A percentile compares a stretch with the other conserved stretches of the same genome.
Evolutionary conservation across 768 basidiomycete species (phyloP).

Genomic region (Boletales sp.): DNA sequence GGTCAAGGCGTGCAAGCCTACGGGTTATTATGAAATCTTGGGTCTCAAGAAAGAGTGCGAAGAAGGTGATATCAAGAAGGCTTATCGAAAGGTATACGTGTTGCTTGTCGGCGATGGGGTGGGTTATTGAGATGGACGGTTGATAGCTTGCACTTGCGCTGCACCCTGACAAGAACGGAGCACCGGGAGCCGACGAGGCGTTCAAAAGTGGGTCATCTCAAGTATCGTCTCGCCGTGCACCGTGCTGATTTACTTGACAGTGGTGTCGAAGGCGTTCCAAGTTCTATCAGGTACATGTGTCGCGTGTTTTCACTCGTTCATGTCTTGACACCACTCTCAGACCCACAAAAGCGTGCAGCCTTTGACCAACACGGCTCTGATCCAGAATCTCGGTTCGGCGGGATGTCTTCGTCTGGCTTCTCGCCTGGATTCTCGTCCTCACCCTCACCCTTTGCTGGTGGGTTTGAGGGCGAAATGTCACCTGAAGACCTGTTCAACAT

Average conservation of each 20-base stretch:
- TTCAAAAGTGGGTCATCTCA: conserved; percentile 76
- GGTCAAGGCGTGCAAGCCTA: conserved; percentile 79
- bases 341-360: conserved; percentile 84
- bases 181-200: conserved; percentile 97
- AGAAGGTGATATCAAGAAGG: conserved; percentile 85
- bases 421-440: conserved; percentile 48
- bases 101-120: conserved; percentile 6
- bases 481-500: conserved; percentile 98
- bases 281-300: conserved; percentile 67
- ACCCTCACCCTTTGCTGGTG: conserved; percentile 45
- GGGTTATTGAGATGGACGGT: conserved; percentile 7
- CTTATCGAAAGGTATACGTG: conserved; percentile 83
- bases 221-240: not conserved
- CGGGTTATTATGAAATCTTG: conserved; percentile 93
- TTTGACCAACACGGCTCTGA: conserved; percentile 85
- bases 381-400: conserved; percentile 78
- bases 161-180: conserved; percentile 93
- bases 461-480: conserved; percentile 82
- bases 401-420: conserved; percentile 57
- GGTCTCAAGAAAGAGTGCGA: conserved; percentile 76
- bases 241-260: conserved; percentile 38
- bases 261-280: conserved; percentile 98
- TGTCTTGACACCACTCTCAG: conserved; percentile 32
- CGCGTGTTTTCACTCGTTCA: not conserved
- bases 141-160: conserved; percentile 78